Percentiles rank a stretch among this genome's conserved stretches.
These are phyloP conservation scores for Cryptococcus sp. DNA, from an alignment of 1,284 basidiomycete genomes.

Conservation along the genomic window DNA sequence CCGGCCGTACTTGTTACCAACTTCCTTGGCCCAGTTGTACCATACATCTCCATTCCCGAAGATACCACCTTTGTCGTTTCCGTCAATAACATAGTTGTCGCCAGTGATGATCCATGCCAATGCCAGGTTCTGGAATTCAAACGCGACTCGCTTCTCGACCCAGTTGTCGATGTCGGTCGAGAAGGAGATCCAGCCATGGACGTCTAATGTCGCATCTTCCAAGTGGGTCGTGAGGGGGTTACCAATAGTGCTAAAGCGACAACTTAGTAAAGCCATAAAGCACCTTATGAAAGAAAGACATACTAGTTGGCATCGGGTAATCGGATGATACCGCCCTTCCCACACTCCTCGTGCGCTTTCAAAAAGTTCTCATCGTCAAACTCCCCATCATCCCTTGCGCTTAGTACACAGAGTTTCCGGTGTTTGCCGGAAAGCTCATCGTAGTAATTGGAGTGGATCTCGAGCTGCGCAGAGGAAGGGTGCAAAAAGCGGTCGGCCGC, in stretches of 20 bases:
- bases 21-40: conserved; percentile 59
- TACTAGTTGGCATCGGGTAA: conserved; percentile 37
- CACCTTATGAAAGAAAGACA: conserved; percentile 6
- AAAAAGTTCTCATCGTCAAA: conserved; percentile 58
- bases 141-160: conserved; percentile 61
- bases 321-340: conserved; percentile 58
- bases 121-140: conserved; percentile 63
- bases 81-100: conserved; percentile 63
- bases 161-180: conserved; percentile 64
- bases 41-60: conserved; percentile 65
- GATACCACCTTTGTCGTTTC: conserved; percentile 63
- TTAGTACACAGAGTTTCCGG: conserved; percentile 49
- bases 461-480: too few species aligned
- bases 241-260: conserved; percentile 15
- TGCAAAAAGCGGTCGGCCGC: too few species aligned
- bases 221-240: conserved; percentile 48
- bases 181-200: conserved; percentile 64
- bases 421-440: conserved; percentile 14
- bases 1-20: conserved; percentile 58
- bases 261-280: not conserved
- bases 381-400: conserved; percentile 53
- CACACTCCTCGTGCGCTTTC: conserved; percentile 61
- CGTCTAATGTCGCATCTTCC: conserved; percentile 58
- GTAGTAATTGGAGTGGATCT: conserved; percentile 7
- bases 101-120: conserved; percentile 68